A percentile compares a stretch with the other conserved stretches of the same genome.
Evolutionary conservation across 805 yeast species (phyloP).

Genomic region (Pichia nanzhaoensis): DNA sequence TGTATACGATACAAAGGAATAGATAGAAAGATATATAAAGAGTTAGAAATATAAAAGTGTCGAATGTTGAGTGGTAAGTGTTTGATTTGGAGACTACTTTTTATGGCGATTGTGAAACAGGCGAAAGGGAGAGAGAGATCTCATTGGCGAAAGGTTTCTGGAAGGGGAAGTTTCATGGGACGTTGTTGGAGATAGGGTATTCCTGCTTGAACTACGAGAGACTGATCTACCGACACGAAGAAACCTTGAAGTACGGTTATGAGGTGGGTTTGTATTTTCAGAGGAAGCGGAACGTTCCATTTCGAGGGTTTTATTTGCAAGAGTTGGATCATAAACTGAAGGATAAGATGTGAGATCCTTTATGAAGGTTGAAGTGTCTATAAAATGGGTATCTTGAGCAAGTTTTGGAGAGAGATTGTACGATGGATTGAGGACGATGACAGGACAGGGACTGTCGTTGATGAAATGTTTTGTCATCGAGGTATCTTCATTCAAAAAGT

Average conservation of each 20-base stretch:
- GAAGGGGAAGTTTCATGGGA: conserved; percentile 14
- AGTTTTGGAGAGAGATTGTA: conserved; percentile 12
- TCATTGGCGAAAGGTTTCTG: conserved; percentile 22
- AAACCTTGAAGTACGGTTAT: conserved; percentile 19
- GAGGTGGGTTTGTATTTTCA: not conserved
- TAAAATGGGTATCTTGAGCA: no score
- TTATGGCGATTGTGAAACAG: conserved; percentile 13
- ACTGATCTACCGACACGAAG: conserved; percentile 16
- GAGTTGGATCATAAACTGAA: conserved; percentile 13
- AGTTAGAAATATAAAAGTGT: no score
- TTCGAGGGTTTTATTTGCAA: conserved; percentile 1
- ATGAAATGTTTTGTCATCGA: conserved; percentile 42
- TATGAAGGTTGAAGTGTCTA: conserved; percentile 5
- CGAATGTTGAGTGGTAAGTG: no score
- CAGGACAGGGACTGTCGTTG: conserved; percentile 41
- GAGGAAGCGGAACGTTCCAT: conserved; percentile 11
- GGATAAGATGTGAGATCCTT: conserved; percentile 14
- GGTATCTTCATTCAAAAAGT: conserved; percentile 34
- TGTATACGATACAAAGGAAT: conserved; percentile 61
- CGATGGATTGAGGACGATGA: conserved; percentile 37
- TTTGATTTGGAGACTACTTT: no score
- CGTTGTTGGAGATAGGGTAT: conserved; percentile 4
- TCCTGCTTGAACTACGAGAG: conserved; percentile 12
- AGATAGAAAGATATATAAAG: no score
- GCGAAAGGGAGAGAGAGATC: conserved; percentile 29